Evolutionary conservation across 2,329 filamentous ascomycete species (phyloP).

Genomic region (Zymoseptoria brevis): DNA sequence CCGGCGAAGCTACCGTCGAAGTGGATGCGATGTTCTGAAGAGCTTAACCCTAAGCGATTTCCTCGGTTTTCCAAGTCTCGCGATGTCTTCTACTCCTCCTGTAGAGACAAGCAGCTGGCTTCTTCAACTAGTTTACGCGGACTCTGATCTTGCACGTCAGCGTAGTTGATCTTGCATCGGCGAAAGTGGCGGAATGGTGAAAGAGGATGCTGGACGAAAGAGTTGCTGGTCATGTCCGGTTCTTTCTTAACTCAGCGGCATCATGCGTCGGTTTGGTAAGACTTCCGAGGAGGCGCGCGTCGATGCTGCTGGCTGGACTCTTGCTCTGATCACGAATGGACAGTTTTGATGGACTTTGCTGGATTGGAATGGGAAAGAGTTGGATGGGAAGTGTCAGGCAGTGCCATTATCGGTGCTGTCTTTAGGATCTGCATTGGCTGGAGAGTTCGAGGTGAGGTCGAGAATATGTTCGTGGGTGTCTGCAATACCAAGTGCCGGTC

Average conservation of each 20-base stretch:
- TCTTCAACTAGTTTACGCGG: conserved; percentile 53
- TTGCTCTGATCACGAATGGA: conserved; percentile 56
- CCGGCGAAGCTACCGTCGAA: conserved; percentile 22
- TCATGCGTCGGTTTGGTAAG: conserved; percentile 74
- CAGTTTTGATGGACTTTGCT: conserved; percentile 44
- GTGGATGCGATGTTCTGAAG: conserved; percentile 42
- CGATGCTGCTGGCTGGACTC: conserved; percentile 62
- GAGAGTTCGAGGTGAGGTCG: conserved; percentile 8
- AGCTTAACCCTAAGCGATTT: conserved; percentile 92
- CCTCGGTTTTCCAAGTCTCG: conserved; percentile 53
- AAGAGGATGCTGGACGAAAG: conserved; percentile 22
- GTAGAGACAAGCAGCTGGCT: conserved; percentile 58
- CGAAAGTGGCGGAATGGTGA: conserved; percentile 8
- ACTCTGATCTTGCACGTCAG: conserved; percentile 9
- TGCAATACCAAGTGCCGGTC: conserved; percentile 32
- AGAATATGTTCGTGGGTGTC: conserved; percentile 10
- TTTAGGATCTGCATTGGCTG: conserved; percentile 41
- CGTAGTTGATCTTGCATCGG: conserved; percentile 2
- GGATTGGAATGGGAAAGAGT: conserved; percentile 37
- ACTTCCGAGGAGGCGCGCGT: conserved; percentile 71
- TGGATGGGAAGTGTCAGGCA: conserved; percentile 45
- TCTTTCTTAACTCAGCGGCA: conserved; percentile 37
- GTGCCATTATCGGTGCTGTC: conserved; percentile 39
- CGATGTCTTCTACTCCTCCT: conserved; percentile 25
- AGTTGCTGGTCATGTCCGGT: conserved; percentile 28